Base-by-base conservation (phyloP, 2,329 filamentous ascomycete genomes). In the Canariomyces notabilis region DNA sequence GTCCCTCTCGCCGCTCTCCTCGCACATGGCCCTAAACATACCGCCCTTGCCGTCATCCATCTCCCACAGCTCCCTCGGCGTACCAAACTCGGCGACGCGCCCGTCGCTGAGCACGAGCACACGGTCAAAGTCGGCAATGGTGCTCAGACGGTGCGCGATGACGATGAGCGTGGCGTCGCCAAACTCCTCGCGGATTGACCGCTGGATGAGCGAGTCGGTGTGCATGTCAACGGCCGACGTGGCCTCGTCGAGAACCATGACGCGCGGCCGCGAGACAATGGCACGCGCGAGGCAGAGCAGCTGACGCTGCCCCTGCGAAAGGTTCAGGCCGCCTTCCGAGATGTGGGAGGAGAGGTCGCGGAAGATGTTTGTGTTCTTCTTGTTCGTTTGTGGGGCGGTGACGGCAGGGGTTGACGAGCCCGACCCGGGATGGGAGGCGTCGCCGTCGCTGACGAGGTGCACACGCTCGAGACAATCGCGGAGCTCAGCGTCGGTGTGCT, bases 161-260 rank as follows among this genome's bases (percentile, higher is more conserved):
- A 88, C 84, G 15, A 89, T 65, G 21, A 89, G 67, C 1, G 85
- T 88, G 33, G 76, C 77, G 50, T 79, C 79, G 0, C 73, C 78
- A 53, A 88, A 88, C 61, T 87, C 83, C 58, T 85, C 79, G 18
- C 84, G 74, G 55, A 89, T 88, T 41, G 75, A 80, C 5, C 81
- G 75, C 67, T 89, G 85, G 57, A 89, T 89, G 20, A 87, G 73
- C 1, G 75, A 69, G 60, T 90, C 86, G 0, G 86, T 89, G 33
- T 75, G 71, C 82, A 88, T 87, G 62, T 89, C 86, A 2, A 90
- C 85, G 0, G 86, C 85, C 3, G 79, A 83, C 0, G 87, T 91
- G 0, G 87, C 86, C 67, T 90, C 86, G 61, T 91, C 86, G 1
- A 90, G 75, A 1, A 90, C 80, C 77, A 91, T 85, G 56, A 91